Base-by-base conservation (phyloP, 257 asterid genomes). In the Penstemon eatonii region DNA sequence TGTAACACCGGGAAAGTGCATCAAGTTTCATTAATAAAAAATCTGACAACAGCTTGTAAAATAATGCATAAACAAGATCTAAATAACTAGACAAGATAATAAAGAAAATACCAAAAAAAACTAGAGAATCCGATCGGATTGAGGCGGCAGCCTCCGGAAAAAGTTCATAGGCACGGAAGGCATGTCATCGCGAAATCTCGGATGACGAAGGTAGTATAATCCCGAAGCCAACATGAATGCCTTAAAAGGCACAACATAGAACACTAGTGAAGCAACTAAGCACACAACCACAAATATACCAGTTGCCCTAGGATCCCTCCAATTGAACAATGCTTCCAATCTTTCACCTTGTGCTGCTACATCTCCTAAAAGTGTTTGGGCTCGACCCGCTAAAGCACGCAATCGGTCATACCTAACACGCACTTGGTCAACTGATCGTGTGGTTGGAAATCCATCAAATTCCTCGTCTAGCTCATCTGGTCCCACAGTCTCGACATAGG, bases 261-360 rank as follows among this genome's bases (percentile, higher is more conserved):
- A 92, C 65, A 87, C 11, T 72, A 92, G 19, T 0, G 98, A 87
- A 51, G 92, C 95, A 51, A 86, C 37, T 3, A 92, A 56, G 25
- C 96, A 92, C 50, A 78, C 83, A 40, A 87, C 79, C 37, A 79
- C 89, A 33, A 89, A 92, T 67, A 92, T 89, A 0, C 87, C 86
- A 4, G 95, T 92, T 1, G 98, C 98, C 65, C 98, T 81, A 0
- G 96, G 95, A 47, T 92, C 96, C 75, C 82, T 84, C 98, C 98
- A 92, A 58, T 86, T 89, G 78, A 92, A 86, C 80, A 92, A 33
- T 54, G 98, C 98, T 69, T 92, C 96, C 72, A 92, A 51, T 38
- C 96, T 87, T 33, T 92, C 98, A 0, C 98, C 98, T 41, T 92
- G 98, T 0, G 98, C 96, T 1, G 91, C 96, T 57, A 89, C 70